Base-by-base conservation (phyloP, 805 yeast species). In the Saccharomycopsis guyanensis region DNA sequence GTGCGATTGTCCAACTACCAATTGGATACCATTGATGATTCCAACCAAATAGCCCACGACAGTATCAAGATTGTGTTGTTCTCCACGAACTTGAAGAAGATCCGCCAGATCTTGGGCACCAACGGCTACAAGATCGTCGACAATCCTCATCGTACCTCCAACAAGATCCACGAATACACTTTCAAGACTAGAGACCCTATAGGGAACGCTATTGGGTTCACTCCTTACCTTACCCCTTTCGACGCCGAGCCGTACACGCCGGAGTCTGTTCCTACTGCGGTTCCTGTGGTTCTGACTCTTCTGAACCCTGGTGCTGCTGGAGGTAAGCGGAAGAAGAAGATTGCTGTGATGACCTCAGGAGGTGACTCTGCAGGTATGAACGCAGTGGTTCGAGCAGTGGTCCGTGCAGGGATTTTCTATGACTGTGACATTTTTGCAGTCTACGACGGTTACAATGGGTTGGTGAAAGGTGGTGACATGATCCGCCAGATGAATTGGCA, bases 351-450 rank as follows among this genome's bases (percentile, higher is more conserved):
- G 91, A 93, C 97, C 4, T 86, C 96, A 1, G 98, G 98, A 57
- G 98, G 99, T 66, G 99, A 93, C 62, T 85, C 97, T 44, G 98
- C 94, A 25, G 99, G 99, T 58, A 93, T 93, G 98, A 87, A 88
- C 65, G 91, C 97, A 3, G 86, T 82, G 23, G 98, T 93, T 5
- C 75, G 98, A 53, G 95, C 97, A 0, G 95, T 93, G 49, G 96
- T 91, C 6, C 76, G 98, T 57, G 78, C 96, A 1, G 96, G 95
- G 52, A 86, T 93, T 53, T 77, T 71, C 68, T 72, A 79, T 48
- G 89, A 84, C 15, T 93, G 97, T 69, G 94, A 88, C 53, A 91
- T 88, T 25, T 93, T 73, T 58, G 97, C 94, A 23, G 79, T 94
- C 41, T 82, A 77, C 62, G 98, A 93, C 66, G 98, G 98, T 52